Evolutionary conservation across 495 filamentous ascomycete genomes (phyloP), one percentile per base, ranked within the genome.

Genomic region (Trichocladium antarcticum): DNA sequence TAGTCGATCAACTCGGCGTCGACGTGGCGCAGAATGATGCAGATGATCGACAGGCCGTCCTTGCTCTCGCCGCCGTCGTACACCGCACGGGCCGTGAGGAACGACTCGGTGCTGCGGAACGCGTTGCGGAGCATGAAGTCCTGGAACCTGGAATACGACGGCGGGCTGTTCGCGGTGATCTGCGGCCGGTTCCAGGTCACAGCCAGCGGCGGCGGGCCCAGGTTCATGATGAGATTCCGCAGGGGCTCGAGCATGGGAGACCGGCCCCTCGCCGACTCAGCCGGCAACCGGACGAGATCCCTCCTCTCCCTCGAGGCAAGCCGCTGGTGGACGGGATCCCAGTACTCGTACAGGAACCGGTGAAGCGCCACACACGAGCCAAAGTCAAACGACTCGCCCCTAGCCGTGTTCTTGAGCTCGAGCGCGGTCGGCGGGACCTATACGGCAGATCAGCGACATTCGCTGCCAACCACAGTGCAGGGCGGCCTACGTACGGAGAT

Each of bases 1-100:
- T 73, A 73, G 53, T 83, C 79, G 41, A 77, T 69, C 6, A 69
- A 69, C 50, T 79, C 75, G 42, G 70, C 65, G 47, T 82, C 74
- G 53, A 82, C 78, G 56, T 82, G 74, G 20, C 80, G 68, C 24
- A 81, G 70, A 47, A 83, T 77, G 39, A 82, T 72, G 57, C 80
- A 83, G 45, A 83, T 83, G 37, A 82, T 75, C 6, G 79, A 73
- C 27, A 81, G 60, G 5, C 78, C 80, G 56, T 83, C 80, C 68
- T 78, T 82, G 56, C 75, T 81, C 61, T 82, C 78, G 37, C 80
- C 80, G 27, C 80, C 80, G 53, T 82, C 80, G 53, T 83, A 83
- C 5, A 83, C 76, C 15, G 78, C 78, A 7, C 78, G 71, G 36
- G 73, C 71, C 12, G 74, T 74, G n/a, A 76, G 54, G 42, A 75